These are phyloP conservation scores for Wickerhamiella spandovensis DNA, from an alignment of 805 yeast species.

Conservation along the genomic window DNA sequence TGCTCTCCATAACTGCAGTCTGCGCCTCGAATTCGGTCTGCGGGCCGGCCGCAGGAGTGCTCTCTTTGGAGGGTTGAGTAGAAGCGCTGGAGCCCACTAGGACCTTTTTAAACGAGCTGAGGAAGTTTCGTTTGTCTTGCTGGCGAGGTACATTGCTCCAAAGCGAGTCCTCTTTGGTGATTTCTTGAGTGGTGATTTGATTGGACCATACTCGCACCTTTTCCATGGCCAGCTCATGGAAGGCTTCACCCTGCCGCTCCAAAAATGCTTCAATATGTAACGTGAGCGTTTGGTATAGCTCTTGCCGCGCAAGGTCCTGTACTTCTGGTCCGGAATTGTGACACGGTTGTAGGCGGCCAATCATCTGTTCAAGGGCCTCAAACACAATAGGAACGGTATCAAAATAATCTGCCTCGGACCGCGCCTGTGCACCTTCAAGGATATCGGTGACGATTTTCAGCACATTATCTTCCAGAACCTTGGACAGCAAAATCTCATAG, in stretches of 20 bases:
- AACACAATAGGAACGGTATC: slow-evolving; percentile 1
- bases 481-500: slow-evolving; percentile 4
- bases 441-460: slow-evolving; percentile 17
- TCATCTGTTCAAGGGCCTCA: slow-evolving; percentile 14
- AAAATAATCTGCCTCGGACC: slow-evolving; percentile 2
- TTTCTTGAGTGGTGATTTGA: slow-evolving; percentile 31
- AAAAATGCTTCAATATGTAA: slow-evolving; percentile 10
- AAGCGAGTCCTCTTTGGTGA: slow-evolving; percentile 34
- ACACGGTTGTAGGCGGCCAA: background rate
- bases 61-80: background rate
- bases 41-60: slow-evolving; percentile 1
- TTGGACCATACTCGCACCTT: slow-evolving; percentile 23
- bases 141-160: slow-evolving; percentile 33
- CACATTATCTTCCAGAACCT: slow-evolving; percentile 25
- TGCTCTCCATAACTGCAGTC: slow-evolving; percentile 60
- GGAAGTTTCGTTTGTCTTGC: slow-evolving; percentile 38
- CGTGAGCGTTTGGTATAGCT: background rate
- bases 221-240: slow-evolving; percentile 18
- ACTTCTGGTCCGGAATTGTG: background rate
- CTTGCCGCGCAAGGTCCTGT: background rate
- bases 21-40: slow-evolving; percentile 57
- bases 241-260: slow-evolving; percentile 12
- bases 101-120: slow-evolving; percentile 32
- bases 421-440: slow-evolving; percentile 11
- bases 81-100: background rate